Evolutionary conservation across 805 yeast genomes (phyloP), one percentile per base, ranked within the genome.

Genomic region (Lachancea waltii): DNA sequence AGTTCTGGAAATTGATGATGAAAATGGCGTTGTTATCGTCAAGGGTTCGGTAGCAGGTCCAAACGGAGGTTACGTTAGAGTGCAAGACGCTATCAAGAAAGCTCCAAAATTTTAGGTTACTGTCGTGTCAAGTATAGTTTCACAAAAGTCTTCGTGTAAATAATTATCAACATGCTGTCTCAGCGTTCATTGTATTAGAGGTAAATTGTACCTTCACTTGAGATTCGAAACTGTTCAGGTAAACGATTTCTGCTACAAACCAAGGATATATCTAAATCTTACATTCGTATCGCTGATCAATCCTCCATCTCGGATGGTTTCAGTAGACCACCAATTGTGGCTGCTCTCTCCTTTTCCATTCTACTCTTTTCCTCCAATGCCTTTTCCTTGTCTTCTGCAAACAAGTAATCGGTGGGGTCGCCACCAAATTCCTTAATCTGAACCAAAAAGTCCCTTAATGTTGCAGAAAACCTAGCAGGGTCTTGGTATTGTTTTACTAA

Each of bases 401-500:
- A 90, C 59, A 90, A 69, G 60, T 92, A 92, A 60, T 89, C 97
- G 16, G 95, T 86, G 40, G 95, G 79, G 60, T 85, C 95, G 21
- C 97, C 97, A 43, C 97, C 98, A 56, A 75, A 77, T 64, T 90
- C 95, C 65, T 87, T 89, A 62, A 90, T 85, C 68, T 92, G 97
- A 30, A 92, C 94, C 60, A 92, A 73, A 75, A 92, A 92, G 65
- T 92, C 99, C 64, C 97, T 81, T 51, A 92, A 70, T 8, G 83
- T 81, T 36, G 85, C 85, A 63, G 78, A 80, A 69, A 92, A 92
- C 57, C 77, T 82, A 45, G 62, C 59, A 43, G 79, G 79, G 53
- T 85, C 92, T 42, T 73, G 78, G 56, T 85, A 85, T 38, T 81
- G 79, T 11, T 75, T 62, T 26, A 84, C 75, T 58, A 92, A 71